These are phyloP conservation scores for Pseudomassariella vexata DNA, from an alignment of 2,329 filamentous ascomycete genomes.

Conservation along the genomic window DNA sequence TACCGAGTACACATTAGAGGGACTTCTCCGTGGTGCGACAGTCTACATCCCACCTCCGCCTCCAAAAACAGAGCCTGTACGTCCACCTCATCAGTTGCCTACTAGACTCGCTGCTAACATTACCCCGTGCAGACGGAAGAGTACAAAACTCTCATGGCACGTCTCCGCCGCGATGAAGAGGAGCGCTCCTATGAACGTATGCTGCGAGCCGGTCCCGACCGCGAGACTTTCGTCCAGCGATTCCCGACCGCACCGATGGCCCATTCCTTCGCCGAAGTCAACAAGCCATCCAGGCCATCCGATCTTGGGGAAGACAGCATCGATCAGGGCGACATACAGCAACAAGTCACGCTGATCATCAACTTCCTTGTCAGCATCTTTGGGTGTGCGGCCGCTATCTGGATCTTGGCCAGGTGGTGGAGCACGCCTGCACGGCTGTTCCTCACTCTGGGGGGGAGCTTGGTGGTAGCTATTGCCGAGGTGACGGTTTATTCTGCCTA, in stretches of 20 bases:
- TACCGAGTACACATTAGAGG: conserved; percentile 51
- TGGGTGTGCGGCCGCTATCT: conserved; percentile 70
- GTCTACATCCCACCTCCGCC: conserved; percentile 77
- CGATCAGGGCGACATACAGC: conserved; percentile 67
- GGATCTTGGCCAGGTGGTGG: conserved; percentile 75
- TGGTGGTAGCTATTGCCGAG: conserved; percentile 68
- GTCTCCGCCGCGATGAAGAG: conserved; percentile 78
- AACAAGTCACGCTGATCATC: conserved; percentile 78
- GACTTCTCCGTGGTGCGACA: conserved; percentile 63
- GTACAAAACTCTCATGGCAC: conserved; percentile 83
- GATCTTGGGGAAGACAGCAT: conserved; percentile 56
- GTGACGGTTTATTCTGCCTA: conserved; percentile 74
- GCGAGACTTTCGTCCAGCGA: conserved; percentile 54
- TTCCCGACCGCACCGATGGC: conserved; percentile 47
- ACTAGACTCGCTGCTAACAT: conserved; percentile 9
- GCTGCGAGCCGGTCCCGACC: conserved; percentile 52
- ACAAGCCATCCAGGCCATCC: conserved; percentile 37
- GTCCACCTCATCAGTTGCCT: conserved; percentile 18
- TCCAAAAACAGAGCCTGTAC: conserved; percentile 70
- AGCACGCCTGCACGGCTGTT: conserved; percentile 63
- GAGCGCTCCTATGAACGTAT: conserved; percentile 76
- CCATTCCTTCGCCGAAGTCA: conserved; percentile 50
- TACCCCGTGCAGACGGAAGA: conserved; percentile 61
- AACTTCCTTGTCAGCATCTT: conserved; percentile 87
- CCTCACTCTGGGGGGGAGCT: conserved; percentile 63